These are phyloP conservation scores for Lactifluus hygrophoroides DNA, from an alignment of 768 basidiomycete species.

Conservation along the genomic window DNA sequence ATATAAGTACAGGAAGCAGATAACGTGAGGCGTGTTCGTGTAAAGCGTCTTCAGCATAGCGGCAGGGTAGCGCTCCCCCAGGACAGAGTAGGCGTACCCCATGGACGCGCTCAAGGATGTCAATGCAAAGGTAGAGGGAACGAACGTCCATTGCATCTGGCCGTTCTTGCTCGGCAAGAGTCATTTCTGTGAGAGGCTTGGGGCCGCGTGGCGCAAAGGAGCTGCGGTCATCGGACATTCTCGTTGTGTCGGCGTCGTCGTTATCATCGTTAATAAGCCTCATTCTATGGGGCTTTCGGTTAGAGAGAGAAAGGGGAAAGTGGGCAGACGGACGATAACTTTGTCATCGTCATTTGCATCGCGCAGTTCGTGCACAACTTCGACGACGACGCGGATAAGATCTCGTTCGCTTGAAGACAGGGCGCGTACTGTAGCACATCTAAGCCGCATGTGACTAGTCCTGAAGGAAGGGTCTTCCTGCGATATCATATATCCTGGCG, in stretches of 20 bases:
- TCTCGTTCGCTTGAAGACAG: constrained; percentile 72
- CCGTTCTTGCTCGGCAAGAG: constrained; percentile 49
- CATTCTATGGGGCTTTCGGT: constrained; percentile 18
- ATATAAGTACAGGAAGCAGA: background rate
- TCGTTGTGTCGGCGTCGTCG: too few species aligned
- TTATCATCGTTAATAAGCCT: constrained; percentile 26
- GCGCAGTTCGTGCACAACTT: constrained; percentile 75
- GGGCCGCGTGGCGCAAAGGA: constrained; percentile 21
- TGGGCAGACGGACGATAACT: constrained; percentile 15
- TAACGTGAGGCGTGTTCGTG: constrained; percentile 1
- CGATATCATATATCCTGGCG: constrained; percentile 70
- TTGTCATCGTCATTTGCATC: constrained; percentile 40
- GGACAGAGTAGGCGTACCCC: constrained; percentile 38
- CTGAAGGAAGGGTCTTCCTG: constrained; percentile 60
- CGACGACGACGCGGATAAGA: constrained; percentile 81
- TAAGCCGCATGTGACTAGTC: constrained; percentile 62
- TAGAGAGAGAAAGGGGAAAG: background rate
- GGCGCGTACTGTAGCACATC: constrained; percentile 73
- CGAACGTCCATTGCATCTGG: constrained; percentile 61
- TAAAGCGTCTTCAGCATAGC: constrained; percentile 1
- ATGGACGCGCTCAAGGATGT: constrained; percentile 80
- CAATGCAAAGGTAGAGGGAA: constrained; percentile 69
- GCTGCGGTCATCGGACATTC: constrained; percentile 22
- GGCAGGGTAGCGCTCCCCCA: constrained; percentile 11
- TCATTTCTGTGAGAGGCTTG: constrained; percentile 36